A percentile compares a stretch with the other conserved stretches of the same genome.
Evolutionary conservation across 2,329 filamentous ascomycete species (phyloP).

Genomic region (Fusarium pilosicola): DNA sequence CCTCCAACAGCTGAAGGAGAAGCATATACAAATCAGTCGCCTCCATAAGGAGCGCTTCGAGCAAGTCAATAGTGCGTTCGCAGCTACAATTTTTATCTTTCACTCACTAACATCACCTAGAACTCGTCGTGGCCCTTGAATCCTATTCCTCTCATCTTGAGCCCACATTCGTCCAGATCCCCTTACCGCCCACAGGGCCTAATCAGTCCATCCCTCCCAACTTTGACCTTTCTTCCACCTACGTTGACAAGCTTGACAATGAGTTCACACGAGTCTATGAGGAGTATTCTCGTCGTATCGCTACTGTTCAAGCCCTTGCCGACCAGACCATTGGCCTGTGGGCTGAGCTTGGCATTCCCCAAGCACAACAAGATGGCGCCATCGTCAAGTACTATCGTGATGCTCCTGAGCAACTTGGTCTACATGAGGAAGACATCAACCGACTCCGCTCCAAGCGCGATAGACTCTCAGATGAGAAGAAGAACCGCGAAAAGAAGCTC

Average conservation of each 20-base stretch:
- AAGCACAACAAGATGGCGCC: constrained; percentile 86
- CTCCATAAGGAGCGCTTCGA: constrained; percentile 92
- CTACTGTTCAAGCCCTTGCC: constrained; percentile 76
- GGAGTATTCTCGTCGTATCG: constrained; percentile 88
- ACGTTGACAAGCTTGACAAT: constrained; percentile 84
- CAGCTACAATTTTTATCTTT: neutral
- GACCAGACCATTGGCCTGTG: constrained; percentile 94
- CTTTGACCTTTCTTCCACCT: constrained; percentile 92
- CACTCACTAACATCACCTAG: constrained; percentile 55
- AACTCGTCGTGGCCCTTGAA: constrained; percentile 91
- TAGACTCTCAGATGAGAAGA: constrained; percentile 89
- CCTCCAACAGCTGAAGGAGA: constrained; percentile 83
- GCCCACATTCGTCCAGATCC: constrained; percentile 83
- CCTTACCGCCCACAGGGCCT: constrained; percentile 82
- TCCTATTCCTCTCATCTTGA: constrained; percentile 98
- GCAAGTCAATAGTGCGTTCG: constrained; percentile 84
- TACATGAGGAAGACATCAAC: constrained; percentile 86
- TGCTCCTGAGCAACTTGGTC: constrained; percentile 89
- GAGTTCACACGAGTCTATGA: constrained; percentile 97
- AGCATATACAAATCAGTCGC: constrained; percentile 81
- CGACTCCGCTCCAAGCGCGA: constrained; percentile 80
- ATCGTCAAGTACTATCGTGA: constrained; percentile 93
- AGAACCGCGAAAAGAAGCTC: constrained; percentile 78
- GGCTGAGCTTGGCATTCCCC: constrained; percentile 94
- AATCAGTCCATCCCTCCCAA: constrained; percentile 80